Evolutionary conservation across 192 early-diverging fungal species (phyloP), one percentile per base, ranked within the genome.

Genomic region (Podila clonocystis): DNA sequence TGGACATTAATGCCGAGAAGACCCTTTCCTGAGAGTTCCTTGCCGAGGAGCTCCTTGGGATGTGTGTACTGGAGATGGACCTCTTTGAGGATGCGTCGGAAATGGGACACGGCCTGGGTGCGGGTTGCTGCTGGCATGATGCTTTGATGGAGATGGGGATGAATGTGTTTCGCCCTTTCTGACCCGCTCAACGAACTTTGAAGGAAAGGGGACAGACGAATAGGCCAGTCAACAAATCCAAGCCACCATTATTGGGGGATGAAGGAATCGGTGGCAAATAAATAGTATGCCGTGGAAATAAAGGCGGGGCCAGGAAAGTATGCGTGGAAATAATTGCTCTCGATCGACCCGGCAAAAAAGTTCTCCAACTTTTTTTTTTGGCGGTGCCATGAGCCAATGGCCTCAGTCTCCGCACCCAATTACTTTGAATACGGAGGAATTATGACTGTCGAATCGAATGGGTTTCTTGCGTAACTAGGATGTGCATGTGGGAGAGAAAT

Each of bases 41-140:
- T 79, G 38, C 61, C 76, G 2, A 58, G 62, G 48, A 72, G 65
- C 17, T 79, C 76, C 19, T 72, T 79, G 17, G 76, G 76, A 36
- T 72, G 76, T 3, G 70, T 72, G 61, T 79, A 79, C 62, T 79
- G 76, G 30, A 79, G 69, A 29, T 79, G 76, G 36, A 79, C 22
- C 38, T 79, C 76, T 30, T 22, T 67, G 69, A 79, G 70, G 60
- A 79, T 79, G 31, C 76, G 76, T 38, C 41, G 68, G 70, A 79
- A 79, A n/a, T 79, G 69, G 38, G 75, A 65, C 45, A 78, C 31
- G 2, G 63, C 50, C 75, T 78, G 68, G 29, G 69, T 63, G n/a
- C 76, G 64, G 30, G 59, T 15, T 50, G 70, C 9, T 68, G 65
- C 45, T 61, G 69, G 12, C 29, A 30, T 22, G 38, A 5, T 13